Base-by-base conservation (phyloP, 2,329 filamentous ascomycete genomes). In the Xylariaceae sp. region DNA sequence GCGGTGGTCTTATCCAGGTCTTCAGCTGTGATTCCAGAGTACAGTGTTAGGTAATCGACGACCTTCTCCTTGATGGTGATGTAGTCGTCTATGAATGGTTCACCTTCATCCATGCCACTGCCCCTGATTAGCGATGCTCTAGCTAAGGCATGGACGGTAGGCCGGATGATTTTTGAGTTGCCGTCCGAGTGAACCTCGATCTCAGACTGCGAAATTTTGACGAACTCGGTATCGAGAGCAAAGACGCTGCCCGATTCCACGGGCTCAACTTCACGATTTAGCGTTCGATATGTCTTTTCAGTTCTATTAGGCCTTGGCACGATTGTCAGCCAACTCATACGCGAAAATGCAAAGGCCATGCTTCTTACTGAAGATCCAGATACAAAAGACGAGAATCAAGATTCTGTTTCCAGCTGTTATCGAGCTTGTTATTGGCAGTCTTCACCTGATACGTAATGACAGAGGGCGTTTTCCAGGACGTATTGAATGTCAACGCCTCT, bases 141-240 rank as follows among this genome's bases (percentile, higher is more conserved):
- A n/a, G 92, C 94, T 11, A 99, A 80, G 1, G 91, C 92, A 58
- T 94, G 89, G 30, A 91, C 90, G 54, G 87, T 91, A 0, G 94
- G 94, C 1, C 92, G 82, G 38, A 97, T 94, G 12, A 91, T 96
- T 63, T 95, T 90, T 44, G 90, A 85, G 38, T 90, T 89, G 18
- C 94, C 94, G 57, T 96, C 91, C 3, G 92, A 91, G 66, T 95
- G 95, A 73, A 99, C 90, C 63, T 96, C 90, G 46, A 96, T 95
- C 66, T 97, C 92, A 42, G 94, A 90, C 58, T 94, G 87, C 57
- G 95, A 88, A 2, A 96, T 81, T 18, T 90, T 86, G 7, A 99
- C 95, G 59, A 99, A 99, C 68, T 99, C 94, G 0, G 95, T 95
- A 65, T 99, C 94, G 5, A 99, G 82, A 1, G 91, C 94, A 40